Conservation (phyloP, 257 asterid genomes). For the Penstemon eatonii region DNA sequence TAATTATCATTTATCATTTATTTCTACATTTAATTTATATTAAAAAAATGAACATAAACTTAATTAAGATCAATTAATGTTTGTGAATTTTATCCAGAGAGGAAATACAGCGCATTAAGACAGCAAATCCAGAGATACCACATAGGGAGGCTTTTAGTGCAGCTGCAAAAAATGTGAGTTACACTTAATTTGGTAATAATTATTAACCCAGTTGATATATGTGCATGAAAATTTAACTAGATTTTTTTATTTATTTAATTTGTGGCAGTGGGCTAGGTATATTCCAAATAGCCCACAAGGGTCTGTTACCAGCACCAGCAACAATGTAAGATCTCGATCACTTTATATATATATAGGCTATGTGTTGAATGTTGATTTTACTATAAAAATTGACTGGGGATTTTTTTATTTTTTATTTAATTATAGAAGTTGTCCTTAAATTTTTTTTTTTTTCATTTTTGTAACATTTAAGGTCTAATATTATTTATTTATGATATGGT, state of each 20-base stretch:
- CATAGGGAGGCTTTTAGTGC: conserved; percentile 98
- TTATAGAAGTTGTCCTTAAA: no score
- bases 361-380: no score
- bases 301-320: conserved; percentile 42
- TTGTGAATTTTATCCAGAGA: conserved; percentile 43
- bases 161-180: conserved; percentile 84
- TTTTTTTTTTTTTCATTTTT: no score
- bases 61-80: no score
- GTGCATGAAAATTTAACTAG: background rate
- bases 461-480: no score
- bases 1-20: background rate
- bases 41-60: no score
- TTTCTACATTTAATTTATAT: background rate
- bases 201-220: no score
- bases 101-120: conserved; percentile 91
- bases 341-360: no score
- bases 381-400: no score
- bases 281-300: conserved; percentile 65
- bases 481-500: no score
- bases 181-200: background rate
- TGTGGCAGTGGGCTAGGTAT: conserved; percentile 91
- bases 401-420: no score
- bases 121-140: conserved; percentile 94
- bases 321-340: conserved; percentile 44
- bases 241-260: background rate